phyloP scores from a whole-genome alignment of 306 rosid species.

The Astragalus glycyphyllos region DNA sequence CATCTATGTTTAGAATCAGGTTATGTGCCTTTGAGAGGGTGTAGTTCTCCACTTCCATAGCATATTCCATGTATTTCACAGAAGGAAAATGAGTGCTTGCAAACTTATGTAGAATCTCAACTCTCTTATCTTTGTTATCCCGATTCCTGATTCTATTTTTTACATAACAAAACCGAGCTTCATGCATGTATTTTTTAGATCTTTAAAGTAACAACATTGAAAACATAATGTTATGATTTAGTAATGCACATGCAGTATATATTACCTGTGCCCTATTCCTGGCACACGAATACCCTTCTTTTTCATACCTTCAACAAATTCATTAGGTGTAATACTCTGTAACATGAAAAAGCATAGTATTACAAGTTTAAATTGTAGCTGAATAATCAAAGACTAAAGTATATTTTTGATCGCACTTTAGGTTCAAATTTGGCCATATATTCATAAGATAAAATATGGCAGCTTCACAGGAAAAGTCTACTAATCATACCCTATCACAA shows the following conservation, averaged over 20 bases:
- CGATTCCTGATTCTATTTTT: conserved; percentile 89
- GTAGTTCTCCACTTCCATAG: conserved; percentile 90
- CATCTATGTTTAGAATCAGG: conserved; percentile 92
- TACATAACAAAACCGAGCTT: conserved; percentile 45
- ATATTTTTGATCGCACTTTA: neutral
- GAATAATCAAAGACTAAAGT: conserved; percentile 23
- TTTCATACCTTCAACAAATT: conserved; percentile 94
- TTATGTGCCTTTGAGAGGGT: conserved; percentile 97
- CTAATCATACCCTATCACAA: conserved; percentile 68
- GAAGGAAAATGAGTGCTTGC: conserved; percentile 95
- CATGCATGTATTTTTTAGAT: conserved; percentile 20
- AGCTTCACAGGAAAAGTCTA: conserved; percentile 26
- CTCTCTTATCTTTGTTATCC: conserved; percentile 97
- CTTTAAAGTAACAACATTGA: conserved; percentile 7
- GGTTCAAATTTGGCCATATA: neutral
- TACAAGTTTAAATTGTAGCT: too few relatives aligned
- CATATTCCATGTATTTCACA: conserved; percentile 96
- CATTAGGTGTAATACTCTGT: conserved; percentile 91
- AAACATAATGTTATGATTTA: conserved; percentile 22
- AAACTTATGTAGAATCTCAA: conserved; percentile 85
- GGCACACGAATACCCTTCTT: conserved; percentile 98
- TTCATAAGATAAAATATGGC: too few relatives aligned
- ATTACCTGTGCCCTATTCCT: conserved; percentile 98
- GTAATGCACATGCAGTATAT: neutral
- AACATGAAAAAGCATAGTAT: neutral